phyloP scores from a whole-genome alignment of 1,139 yeast species.

The Saccharomycopsis hybrid region DNA sequence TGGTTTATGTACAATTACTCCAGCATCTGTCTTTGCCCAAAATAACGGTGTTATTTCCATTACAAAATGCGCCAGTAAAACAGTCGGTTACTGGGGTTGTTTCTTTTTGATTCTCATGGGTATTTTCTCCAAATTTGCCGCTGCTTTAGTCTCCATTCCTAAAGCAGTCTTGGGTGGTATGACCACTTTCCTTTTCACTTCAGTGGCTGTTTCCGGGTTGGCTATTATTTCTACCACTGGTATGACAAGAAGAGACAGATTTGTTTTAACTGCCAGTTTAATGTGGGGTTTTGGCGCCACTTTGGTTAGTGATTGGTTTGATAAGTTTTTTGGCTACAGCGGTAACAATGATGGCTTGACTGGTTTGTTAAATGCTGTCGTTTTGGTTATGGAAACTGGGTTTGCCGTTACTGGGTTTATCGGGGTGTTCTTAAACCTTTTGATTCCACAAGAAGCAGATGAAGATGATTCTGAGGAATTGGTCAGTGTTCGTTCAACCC shows the following conservation, averaged over 20 bases:
- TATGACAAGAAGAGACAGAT: slow-evolving; percentile 83
- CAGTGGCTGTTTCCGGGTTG: slow-evolving; percentile 86
- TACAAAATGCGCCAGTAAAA: slow-evolving; percentile 82
- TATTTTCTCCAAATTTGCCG: slow-evolving; percentile 80
- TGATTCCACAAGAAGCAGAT: slow-evolving; percentile 67
- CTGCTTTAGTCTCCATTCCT: slow-evolving; percentile 82
- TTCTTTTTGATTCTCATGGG: slow-evolving; percentile 82
- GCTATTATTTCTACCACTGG: slow-evolving; percentile 69
- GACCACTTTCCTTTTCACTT: slow-evolving; percentile 83
- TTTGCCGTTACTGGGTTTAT: slow-evolving; percentile 78
- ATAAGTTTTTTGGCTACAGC: slow-evolving; percentile 62
- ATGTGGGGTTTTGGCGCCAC: slow-evolving; percentile 77
- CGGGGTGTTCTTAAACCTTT: slow-evolving; percentile 64
- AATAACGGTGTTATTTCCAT: slow-evolving; percentile 89
- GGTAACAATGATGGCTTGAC: slow-evolving; percentile 57
- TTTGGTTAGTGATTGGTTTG: slow-evolving; percentile 72
- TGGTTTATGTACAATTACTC: slow-evolving; percentile 72
- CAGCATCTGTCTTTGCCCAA: slow-evolving; percentile 86
- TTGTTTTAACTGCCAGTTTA: slow-evolving; percentile 69
- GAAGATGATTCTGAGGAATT: slow-evolving; percentile 46
- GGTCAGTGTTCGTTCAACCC: slow-evolving; percentile 31
- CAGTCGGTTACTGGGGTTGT: slow-evolving; percentile 87
- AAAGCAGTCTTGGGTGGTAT: slow-evolving; percentile 83
- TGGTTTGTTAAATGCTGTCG: slow-evolving; percentile 77
- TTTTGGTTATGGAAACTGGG: slow-evolving; percentile 80